Evolutionary conservation across 805 yeast genomes (phyloP).

Genomic region (Candida fluviatilis): DNA sequence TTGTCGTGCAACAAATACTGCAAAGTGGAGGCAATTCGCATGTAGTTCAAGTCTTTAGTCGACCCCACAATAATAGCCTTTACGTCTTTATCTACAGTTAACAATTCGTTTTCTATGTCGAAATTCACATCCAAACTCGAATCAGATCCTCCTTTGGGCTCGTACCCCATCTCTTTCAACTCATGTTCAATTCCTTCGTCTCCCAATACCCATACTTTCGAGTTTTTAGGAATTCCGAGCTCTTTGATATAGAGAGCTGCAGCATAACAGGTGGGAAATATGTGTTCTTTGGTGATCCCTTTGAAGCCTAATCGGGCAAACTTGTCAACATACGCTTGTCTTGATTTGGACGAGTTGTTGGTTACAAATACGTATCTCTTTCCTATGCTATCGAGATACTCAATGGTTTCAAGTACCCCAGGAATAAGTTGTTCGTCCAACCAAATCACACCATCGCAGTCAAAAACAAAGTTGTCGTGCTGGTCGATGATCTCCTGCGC

Average conservation of each 20-base stretch:
- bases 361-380: constrained; percentile 34
- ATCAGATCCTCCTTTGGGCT: constrained; percentile 34
- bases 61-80: constrained; percentile 39
- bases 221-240: constrained; percentile 21
- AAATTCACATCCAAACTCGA: constrained; percentile 20
- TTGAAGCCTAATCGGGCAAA: constrained; percentile 27
- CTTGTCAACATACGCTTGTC: constrained; percentile 28
- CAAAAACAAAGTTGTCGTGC: constrained; percentile 37
- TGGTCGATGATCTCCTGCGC: constrained; percentile 19
- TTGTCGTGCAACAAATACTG: constrained; percentile 31
- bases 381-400: constrained; percentile 15
- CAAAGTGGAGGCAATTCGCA: constrained; percentile 33
- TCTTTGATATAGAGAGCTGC: constrained; percentile 26
- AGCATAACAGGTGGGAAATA: constrained; percentile 37
- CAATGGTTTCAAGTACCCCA: constrained; percentile 25
- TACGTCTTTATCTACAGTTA: constrained; percentile 34
- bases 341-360: constrained; percentile 34
- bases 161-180: constrained; percentile 26
- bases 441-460: constrained; percentile 43
- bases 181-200: constrained; percentile 36
- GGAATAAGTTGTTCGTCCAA: constrained; percentile 31
- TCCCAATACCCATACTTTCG: constrained; percentile 40
- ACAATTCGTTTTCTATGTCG: constrained; percentile 19
- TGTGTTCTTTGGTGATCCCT: constrained; percentile 21
- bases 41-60: constrained; percentile 33